A percentile compares a stretch with the other conserved stretches of the same genome.
phyloP scores from a whole-genome alignment of 2,329 filamentous ascomycete species.

The Neofusicoccum sp. region DNA sequence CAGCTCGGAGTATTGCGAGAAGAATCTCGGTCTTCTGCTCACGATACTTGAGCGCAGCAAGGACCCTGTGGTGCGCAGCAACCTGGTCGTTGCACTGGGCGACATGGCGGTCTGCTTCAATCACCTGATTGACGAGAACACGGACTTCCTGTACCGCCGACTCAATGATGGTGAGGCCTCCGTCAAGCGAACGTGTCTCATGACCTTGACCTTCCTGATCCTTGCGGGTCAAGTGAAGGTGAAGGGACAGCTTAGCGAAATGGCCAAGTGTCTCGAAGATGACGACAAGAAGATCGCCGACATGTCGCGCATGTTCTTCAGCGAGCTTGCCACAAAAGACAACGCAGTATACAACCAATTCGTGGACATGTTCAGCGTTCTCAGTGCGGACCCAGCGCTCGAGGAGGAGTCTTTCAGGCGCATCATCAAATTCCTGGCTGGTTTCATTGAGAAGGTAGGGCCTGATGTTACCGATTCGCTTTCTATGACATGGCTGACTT shows the following conservation, averaged over 20 bases:
- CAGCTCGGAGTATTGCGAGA: conserved; percentile 93
- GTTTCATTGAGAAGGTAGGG: conserved; percentile 94
- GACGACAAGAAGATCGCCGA: conserved; percentile 93
- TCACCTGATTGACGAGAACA: conserved; percentile 98
- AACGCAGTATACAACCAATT: conserved; percentile 99
- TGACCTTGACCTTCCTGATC: conserved; percentile 98
- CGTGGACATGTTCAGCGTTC: conserved; percentile 95
- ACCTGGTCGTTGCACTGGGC: conserved; percentile 93
- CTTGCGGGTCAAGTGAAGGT: conserved; percentile 98
- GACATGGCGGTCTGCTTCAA: conserved; percentile 99
- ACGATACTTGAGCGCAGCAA: conserved; percentile 96
- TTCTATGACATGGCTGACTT: conserved; percentile 25
- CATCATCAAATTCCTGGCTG: conserved; percentile 89
- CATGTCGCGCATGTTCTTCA: conserved; percentile 97
- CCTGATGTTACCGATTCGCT: background rate
- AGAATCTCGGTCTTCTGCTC: conserved; percentile 88
- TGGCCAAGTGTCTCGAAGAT: conserved; percentile 98
- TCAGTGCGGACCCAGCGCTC: conserved; percentile 79
- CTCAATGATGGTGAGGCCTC: conserved; percentile 85
- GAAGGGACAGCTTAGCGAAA: conserved; percentile 96
- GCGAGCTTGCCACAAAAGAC: conserved; percentile 94
- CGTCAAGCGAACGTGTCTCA: conserved; percentile 95
- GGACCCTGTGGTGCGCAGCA: conserved; percentile 90
- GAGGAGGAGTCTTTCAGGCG: conserved; percentile 84
- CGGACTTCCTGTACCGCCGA: conserved; percentile 93